Evolutionary conservation across 306 rosid genomes (phyloP).

Genomic region (Quercus bicolor): DNA sequence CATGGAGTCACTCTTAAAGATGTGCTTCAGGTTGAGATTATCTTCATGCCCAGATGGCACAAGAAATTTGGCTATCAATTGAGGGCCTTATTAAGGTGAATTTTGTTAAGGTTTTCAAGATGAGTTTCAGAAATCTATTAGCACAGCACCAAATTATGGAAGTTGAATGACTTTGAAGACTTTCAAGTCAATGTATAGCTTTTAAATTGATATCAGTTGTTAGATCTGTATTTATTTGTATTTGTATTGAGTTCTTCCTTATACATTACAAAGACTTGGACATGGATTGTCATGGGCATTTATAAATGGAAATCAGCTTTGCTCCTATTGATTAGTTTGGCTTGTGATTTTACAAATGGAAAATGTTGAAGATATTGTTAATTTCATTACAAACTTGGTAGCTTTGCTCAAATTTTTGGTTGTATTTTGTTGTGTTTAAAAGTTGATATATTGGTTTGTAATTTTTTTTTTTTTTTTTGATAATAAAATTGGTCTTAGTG

Average conservation of each 20-base stretch:
- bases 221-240: neutral
- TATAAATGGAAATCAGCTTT: neutral
- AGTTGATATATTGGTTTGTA: too few species aligned
- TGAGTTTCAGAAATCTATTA: neutral
- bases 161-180: neutral
- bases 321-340: neutral
- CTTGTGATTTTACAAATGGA: neutral
- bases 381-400: too few species aligned
- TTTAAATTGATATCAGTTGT: neutral
- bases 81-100: neutral
- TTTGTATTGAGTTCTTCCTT: neutral
- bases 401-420: too few species aligned
- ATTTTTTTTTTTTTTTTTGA: too few species aligned
- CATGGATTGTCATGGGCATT: neutral
- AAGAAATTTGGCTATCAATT: neutral
- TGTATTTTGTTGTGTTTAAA: too few species aligned
- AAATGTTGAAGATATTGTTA: too few species aligned
- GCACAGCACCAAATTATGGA: neutral
- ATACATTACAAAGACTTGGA: neutral
- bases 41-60: neutral
- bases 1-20: neutral
- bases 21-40: neutral
- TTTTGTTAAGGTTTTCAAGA: neutral
- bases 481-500: rapidly evolving
- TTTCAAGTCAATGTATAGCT: conserved; percentile 27